phyloP scores from a whole-genome alignment of 23 red algal genomes.

The Gracilaria vermiculophylla region DNA sequence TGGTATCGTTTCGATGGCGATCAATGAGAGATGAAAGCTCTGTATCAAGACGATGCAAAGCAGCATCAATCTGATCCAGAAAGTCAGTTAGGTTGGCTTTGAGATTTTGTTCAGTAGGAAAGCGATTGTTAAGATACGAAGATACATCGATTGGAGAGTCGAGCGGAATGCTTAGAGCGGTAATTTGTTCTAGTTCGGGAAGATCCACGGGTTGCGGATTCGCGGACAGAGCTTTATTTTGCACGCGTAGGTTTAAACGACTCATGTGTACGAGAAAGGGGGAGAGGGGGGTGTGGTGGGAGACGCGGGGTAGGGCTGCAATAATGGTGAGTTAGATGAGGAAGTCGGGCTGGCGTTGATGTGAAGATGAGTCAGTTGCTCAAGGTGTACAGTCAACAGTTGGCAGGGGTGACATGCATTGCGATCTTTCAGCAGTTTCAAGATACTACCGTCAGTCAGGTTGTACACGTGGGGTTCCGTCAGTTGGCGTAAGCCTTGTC shows the following conservation, averaged over 20 bases:
- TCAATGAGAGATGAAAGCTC: constrained; percentile 45
- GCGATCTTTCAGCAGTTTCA: too few relatives aligned
- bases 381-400: too few relatives aligned
- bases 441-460: too few relatives aligned
- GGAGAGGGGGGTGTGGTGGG: not conserved
- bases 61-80: constrained; percentile 20
- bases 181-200: constrained; percentile 25
- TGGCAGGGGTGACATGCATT: too few relatives aligned
- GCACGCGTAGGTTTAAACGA: not conserved
- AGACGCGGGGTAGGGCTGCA: too few relatives aligned
- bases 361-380: too few relatives aligned
- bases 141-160: constrained; percentile 50
- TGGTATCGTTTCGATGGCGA: constrained; percentile 34
- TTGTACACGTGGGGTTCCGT: too few relatives aligned
- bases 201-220: not conserved
- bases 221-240: not conserved
- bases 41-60: constrained; percentile 44
- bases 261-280: not conserved
- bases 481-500: too few relatives aligned
- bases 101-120: constrained; percentile 45
- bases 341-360: too few relatives aligned
- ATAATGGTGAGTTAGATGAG: too few relatives aligned
- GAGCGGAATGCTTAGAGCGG: constrained; percentile 41
- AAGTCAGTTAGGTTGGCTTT: constrained; percentile 21
- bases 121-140: constrained; percentile 58